Conservation (phyloP, 2,329 filamentous ascomycete species). For the Metarhizium guizhouense region DNA sequence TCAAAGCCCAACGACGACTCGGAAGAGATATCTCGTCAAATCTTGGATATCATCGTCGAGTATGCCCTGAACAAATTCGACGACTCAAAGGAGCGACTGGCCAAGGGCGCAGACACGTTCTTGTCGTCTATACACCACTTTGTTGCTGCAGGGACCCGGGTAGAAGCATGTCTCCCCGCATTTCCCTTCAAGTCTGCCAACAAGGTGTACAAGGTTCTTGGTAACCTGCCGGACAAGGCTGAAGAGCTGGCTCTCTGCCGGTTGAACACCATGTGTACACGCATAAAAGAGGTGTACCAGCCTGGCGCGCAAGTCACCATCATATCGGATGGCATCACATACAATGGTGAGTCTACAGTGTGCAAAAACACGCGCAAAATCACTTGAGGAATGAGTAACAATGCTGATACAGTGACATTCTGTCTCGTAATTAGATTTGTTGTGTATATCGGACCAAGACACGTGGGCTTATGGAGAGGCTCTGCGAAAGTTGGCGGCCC, state of each 20-base stretch:
- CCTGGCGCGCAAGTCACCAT: constrained; percentile 28
- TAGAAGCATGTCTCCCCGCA: constrained; percentile 18
- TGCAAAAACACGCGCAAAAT: too few relatives aligned
- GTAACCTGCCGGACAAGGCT: constrained; percentile 20
- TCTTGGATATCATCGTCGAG: constrained; percentile 17
- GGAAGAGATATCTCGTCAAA: constrained; percentile 5
- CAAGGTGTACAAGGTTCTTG: constrained; percentile 24
- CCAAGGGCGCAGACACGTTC: constrained; percentile 13
- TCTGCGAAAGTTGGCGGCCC: constrained; percentile 25
- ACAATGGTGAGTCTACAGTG: constrained; percentile 33
- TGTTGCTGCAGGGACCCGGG: constrained; percentile 10
- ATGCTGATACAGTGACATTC: neutral
- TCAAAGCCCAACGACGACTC: neutral
- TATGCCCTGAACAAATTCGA: constrained; percentile 19
- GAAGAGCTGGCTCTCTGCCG: constrained; percentile 19
- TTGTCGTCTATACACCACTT: constrained; percentile 14
- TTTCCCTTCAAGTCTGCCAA: constrained; percentile 25
- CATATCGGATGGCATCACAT: constrained; percentile 43
- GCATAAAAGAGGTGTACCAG: constrained; percentile 17
- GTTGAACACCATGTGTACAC: constrained; percentile 17
- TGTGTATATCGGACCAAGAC: constrained; percentile 36
- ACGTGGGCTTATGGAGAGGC: constrained; percentile 41
- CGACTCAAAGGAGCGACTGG: constrained; percentile 10
- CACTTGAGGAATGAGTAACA: neutral
- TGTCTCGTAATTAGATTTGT: constrained; percentile 26